Evolutionary conservation across 768 basidiomycete species (phyloP).

Genomic region (Collybia mongolica): DNA sequence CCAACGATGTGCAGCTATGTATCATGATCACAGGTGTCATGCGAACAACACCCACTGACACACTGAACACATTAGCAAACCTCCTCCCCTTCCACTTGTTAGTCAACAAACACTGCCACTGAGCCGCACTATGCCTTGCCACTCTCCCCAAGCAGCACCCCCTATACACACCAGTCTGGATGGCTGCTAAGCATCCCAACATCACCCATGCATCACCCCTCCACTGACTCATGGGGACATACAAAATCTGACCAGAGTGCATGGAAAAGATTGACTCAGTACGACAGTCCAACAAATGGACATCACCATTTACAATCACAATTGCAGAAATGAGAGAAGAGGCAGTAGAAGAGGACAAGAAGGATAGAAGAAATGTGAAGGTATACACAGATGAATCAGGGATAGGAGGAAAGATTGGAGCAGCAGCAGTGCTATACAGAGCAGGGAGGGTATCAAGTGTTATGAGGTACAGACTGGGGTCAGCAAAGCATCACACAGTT

Average conservation of each 20-base stretch:
- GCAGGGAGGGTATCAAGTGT: not conserved
- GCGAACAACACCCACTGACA: constrained; percentile 16
- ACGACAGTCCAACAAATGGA: too few species aligned
- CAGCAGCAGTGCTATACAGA: constrained; percentile 10
- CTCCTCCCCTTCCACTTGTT: not conserved
- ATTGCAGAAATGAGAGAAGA: too few species aligned
- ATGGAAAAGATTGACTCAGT: too few species aligned
- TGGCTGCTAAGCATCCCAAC: too few species aligned
- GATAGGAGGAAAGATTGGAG: constrained; percentile 7
- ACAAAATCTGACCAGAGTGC: too few species aligned
- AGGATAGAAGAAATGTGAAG: not conserved
- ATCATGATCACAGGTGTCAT: constrained; percentile 20
- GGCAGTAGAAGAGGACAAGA: not conserved
- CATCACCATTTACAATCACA: too few species aligned
- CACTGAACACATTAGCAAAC: constrained; percentile 15
- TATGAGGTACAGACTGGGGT: constrained; percentile 13
- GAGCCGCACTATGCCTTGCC: not conserved
- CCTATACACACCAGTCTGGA: too few species aligned
- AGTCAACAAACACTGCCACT: not conserved
- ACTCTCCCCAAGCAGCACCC: not conserved
- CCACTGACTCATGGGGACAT: too few species aligned
- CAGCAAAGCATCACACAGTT: constrained; percentile 5
- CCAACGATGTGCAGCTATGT: constrained; percentile 19
- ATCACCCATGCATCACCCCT: too few species aligned
- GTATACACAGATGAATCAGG: constrained; percentile 5